phyloP scores from a whole-genome alignment of 2,329 filamentous ascomycete species.

The Zarea fungicola region DNA sequence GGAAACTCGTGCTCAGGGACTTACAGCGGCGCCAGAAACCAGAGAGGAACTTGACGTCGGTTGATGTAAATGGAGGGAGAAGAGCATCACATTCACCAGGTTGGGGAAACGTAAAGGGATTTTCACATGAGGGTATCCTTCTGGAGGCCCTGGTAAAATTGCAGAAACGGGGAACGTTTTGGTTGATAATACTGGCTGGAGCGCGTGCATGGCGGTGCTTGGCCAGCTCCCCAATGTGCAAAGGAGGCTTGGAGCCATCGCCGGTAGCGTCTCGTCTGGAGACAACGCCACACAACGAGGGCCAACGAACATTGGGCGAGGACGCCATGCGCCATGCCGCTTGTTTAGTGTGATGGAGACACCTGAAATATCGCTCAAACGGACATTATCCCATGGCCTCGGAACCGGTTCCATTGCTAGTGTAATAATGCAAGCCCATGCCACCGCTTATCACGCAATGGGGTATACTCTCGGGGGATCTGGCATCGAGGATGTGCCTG shows the following conservation, averaged over 20 bases:
- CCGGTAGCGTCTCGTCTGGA: not conserved
- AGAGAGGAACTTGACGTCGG: not conserved
- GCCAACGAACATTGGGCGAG: conserved; percentile 3
- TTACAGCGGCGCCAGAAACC: not conserved
- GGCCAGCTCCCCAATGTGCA: conserved; percentile 1
- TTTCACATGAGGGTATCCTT: conserved; percentile 4
- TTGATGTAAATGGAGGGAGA: not conserved
- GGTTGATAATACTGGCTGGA: conserved; percentile 8
- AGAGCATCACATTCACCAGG: not conserved
- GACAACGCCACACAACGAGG: not conserved
- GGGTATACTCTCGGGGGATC: not conserved
- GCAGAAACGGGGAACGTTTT: conserved; percentile 2
- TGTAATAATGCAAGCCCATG: too few species aligned
- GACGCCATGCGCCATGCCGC: conserved; percentile 8
- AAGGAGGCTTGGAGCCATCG: conserved; percentile 1
- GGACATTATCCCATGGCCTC: too few species aligned
- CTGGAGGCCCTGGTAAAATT: not conserved
- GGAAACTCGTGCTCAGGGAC: too few species aligned
- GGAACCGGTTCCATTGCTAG: too few species aligned
- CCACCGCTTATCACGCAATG: not conserved
- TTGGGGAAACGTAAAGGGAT: not conserved
- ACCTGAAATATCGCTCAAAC: too few species aligned
- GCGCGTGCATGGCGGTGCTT: not conserved
- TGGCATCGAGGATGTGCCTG: not conserved
- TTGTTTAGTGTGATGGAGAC: conserved; percentile 4